Conservation (phyloP, 176 grass and related monocot species). For the Leersia perrieri region DNA sequence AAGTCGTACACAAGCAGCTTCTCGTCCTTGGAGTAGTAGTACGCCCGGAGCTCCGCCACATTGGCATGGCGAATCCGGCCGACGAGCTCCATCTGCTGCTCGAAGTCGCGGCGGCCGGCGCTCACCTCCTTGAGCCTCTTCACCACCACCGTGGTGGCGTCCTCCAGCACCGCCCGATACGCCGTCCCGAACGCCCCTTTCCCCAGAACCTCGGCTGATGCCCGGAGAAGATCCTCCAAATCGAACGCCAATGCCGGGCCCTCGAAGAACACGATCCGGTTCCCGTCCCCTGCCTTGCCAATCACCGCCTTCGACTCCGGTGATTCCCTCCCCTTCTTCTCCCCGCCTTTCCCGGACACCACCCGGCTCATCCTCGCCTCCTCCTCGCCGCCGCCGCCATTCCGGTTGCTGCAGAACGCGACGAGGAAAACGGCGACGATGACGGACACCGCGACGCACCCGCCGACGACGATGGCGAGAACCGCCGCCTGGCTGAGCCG, state of each 20-base stretch:
- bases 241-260: slow-evolving; percentile 79
- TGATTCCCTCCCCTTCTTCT: slow-evolving; percentile 51
- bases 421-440: slow-evolving; percentile 49
- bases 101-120: slow-evolving; percentile 75
- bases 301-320: slow-evolving; percentile 78
- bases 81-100: slow-evolving; percentile 93
- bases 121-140: slow-evolving; percentile 92
- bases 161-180: slow-evolving; percentile 86
- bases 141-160: slow-evolving; percentile 82
- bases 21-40: slow-evolving; percentile 99
- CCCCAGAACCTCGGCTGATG: slow-evolving; percentile 90
- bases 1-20: slow-evolving; percentile 91
- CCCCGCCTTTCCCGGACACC: slow-evolving; percentile 12
- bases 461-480: slow-evolving; percentile 72
- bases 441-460: slow-evolving; percentile 38
- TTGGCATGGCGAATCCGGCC: slow-evolving; percentile 71
- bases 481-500: slow-evolving; percentile 57
- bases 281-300: slow-evolving; percentile 57
- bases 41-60: slow-evolving; percentile 79
- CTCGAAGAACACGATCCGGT: slow-evolving; percentile 89
- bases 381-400: neutral
- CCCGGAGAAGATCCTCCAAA: slow-evolving; percentile 86
- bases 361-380: neutral
- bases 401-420: slow-evolving; percentile 57
- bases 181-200: slow-evolving; percentile 91